These are phyloP conservation scores for Mortierella sp. DNA, from an alignment of 371 early-diverging fungal species.

Conservation along the genomic window DNA sequence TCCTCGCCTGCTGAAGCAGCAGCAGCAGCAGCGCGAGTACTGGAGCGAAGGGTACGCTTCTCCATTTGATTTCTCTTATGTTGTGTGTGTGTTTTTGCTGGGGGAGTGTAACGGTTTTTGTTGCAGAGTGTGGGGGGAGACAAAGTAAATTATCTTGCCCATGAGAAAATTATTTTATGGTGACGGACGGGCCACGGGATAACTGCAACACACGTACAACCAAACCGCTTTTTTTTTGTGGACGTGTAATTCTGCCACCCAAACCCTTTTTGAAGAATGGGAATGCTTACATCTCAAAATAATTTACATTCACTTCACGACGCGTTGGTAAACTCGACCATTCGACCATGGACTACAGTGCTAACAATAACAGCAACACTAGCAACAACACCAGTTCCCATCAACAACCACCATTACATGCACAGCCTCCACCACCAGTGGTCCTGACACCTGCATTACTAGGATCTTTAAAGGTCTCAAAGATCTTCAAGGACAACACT, in stretches of 20 bases:
- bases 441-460: slow-evolving; percentile 58
- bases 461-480: slow-evolving; percentile 62
- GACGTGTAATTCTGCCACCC: not conserved
- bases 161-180: slow-evolving; percentile 6
- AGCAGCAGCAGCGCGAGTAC: slow-evolving; percentile 32
- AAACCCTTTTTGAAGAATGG: no score
- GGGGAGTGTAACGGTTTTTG: not conserved
- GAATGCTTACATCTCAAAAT: no score
- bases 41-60: slow-evolving; percentile 51
- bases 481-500: slow-evolving; percentile 77
- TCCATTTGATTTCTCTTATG: slow-evolving; percentile 21
- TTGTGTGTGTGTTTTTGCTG: not conserved
- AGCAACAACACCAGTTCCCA: not conserved
- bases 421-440: slow-evolving; percentile 35
- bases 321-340: not conserved
- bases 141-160: not conserved
- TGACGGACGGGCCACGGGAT: not conserved
- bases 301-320: no score
- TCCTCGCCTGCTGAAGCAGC: slow-evolving; percentile 8
- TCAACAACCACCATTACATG: slow-evolving; percentile 12
- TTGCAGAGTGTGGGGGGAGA: not conserved
- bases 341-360: slow-evolving; percentile 7
- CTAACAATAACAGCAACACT: slow-evolving; percentile 11
- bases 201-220: not conserved
- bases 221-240: not conserved